These are phyloP conservation scores for Neopestalotiopsis clavispora DNA, from an alignment of 2,329 filamentous ascomycete genomes.

Conservation along the genomic window DNA sequence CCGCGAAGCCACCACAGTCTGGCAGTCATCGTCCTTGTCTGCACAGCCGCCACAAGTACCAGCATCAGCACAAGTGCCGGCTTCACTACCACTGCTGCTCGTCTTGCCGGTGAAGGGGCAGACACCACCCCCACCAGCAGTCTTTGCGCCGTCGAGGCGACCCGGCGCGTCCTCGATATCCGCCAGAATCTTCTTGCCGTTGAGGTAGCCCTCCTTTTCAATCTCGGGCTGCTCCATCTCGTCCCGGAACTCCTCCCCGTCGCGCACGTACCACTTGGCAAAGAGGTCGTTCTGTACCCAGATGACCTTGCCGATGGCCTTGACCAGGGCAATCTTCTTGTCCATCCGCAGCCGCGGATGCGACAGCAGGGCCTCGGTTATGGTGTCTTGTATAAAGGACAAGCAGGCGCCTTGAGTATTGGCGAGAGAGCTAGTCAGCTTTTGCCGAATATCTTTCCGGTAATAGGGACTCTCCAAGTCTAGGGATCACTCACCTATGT, in stretches of 20 bases:
- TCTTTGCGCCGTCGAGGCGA: not conserved
- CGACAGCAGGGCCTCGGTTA: slow-evolving; percentile 76
- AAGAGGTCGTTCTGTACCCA: slow-evolving; percentile 91
- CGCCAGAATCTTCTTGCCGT: slow-evolving; percentile 63
- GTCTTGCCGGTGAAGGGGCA: slow-evolving; percentile 12
- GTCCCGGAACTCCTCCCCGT: slow-evolving; percentile 57
- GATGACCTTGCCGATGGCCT: slow-evolving; percentile 79
- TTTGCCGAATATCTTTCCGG: no score
- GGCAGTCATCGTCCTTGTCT: slow-evolving; percentile 15
- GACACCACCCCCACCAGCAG: not conserved
- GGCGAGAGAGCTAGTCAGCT: no score
- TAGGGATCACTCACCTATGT: no score
- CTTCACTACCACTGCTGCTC: not conserved
- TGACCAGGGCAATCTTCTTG: slow-evolving; percentile 75
- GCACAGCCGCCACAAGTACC: slow-evolving; percentile 4
- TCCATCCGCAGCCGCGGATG: slow-evolving; percentile 69
- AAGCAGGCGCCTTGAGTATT: slow-evolving; percentile 59
- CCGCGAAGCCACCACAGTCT: slow-evolving; percentile 2
- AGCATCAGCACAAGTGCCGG: not conserved
- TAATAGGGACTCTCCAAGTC: no score
- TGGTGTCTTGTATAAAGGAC: slow-evolving; percentile 77
- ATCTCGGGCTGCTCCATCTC: slow-evolving; percentile 52
- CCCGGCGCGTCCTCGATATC: slow-evolving; percentile 36
- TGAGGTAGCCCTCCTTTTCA: slow-evolving; percentile 67
- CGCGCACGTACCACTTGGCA: slow-evolving; percentile 79